Percentiles rank a stretch among this genome's conserved stretches.
Evolutionary conservation across 2,329 filamentous ascomycete genomes (phyloP).

Genomic region (Purpureocillium lavendulum): DNA sequence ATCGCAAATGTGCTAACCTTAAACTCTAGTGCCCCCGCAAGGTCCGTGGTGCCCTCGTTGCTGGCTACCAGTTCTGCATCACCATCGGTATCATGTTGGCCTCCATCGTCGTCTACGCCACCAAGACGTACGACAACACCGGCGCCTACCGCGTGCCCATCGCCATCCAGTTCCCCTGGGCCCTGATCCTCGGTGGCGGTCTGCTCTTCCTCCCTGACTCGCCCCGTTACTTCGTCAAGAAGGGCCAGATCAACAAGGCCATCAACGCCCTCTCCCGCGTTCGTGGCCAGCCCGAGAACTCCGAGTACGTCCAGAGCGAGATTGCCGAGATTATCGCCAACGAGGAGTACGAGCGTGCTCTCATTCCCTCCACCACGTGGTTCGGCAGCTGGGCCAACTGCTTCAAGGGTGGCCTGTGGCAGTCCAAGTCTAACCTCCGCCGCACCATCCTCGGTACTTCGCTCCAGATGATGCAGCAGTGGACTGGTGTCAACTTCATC

Average conservation of each 20-base stretch:
- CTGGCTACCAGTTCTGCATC: constrained; percentile 77
- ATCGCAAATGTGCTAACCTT: not conserved
- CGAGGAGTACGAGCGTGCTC: constrained; percentile 71
- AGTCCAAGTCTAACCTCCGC: constrained; percentile 59
- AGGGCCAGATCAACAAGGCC: constrained; percentile 59
- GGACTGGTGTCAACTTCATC: constrained; percentile 89
- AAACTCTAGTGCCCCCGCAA: constrained; percentile 47
- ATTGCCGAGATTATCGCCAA: constrained; percentile 83
- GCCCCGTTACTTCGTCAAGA: constrained; percentile 78
- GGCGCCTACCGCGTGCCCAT: constrained; percentile 76
- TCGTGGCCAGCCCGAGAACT: constrained; percentile 65
- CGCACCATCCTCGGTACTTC: constrained; percentile 64
- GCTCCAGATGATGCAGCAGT: constrained; percentile 75
- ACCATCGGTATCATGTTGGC: constrained; percentile 72
- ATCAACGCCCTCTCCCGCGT: constrained; percentile 55
- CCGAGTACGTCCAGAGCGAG: constrained; percentile 69
- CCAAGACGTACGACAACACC: constrained; percentile 51
- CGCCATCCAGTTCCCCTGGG: constrained; percentile 72
- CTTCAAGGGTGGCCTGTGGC: constrained; percentile 55
- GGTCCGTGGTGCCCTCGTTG: constrained; percentile 70
- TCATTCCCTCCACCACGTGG: constrained; percentile 58
- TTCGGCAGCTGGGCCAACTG: constrained; percentile 60
- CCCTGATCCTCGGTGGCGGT: constrained; percentile 63
- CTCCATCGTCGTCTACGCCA: constrained; percentile 65
- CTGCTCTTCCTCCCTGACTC: constrained; percentile 76